These are phyloP conservation scores for Fennellomyces sp. DNA, from an alignment of 371 early-diverging fungal genomes.

Conservation along the genomic window DNA sequence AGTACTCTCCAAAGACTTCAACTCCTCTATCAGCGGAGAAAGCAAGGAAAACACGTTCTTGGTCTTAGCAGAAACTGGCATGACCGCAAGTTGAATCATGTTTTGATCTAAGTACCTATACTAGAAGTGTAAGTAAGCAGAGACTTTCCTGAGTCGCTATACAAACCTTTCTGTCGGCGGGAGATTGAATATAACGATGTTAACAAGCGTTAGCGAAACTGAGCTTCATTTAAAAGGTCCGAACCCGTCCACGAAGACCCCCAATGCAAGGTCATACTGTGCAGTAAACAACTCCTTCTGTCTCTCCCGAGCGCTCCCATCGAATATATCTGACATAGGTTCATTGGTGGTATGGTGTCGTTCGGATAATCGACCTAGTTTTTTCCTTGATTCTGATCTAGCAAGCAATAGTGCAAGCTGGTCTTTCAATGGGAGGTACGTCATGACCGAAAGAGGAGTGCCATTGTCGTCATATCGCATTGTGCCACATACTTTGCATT, in stretches of 20 bases:
- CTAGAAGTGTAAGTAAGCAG: too few species aligned
- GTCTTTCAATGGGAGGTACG: background rate
- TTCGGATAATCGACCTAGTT: background rate
- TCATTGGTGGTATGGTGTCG: background rate
- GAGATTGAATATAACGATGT: conserved; percentile 1
- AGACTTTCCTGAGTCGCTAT: background rate
- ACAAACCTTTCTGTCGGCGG: conserved; percentile 1
- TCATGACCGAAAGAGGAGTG: conserved; percentile 2
- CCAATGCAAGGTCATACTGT: background rate
- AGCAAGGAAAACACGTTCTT: background rate
- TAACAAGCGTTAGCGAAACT: background rate
- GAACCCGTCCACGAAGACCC: conserved; percentile 10
- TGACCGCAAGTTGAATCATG: conserved; percentile 4
- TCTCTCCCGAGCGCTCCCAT: background rate
- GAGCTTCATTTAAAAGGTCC: background rate
- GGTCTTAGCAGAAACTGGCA: background rate
- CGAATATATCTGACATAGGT: background rate
- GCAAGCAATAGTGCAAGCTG: conserved; percentile 7
- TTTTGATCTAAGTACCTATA: background rate
- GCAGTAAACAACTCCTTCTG: background rate
- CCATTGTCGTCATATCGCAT: too few species aligned
- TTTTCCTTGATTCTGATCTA: background rate
- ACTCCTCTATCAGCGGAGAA: background rate
- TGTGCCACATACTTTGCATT: too few species aligned
- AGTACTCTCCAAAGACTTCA: background rate